Percentiles rank a stretch among this genome's conserved stretches.
Evolutionary conservation across 176 grass and related monocot genomes (phyloP).

Genomic region (Avena insularis): DNA sequence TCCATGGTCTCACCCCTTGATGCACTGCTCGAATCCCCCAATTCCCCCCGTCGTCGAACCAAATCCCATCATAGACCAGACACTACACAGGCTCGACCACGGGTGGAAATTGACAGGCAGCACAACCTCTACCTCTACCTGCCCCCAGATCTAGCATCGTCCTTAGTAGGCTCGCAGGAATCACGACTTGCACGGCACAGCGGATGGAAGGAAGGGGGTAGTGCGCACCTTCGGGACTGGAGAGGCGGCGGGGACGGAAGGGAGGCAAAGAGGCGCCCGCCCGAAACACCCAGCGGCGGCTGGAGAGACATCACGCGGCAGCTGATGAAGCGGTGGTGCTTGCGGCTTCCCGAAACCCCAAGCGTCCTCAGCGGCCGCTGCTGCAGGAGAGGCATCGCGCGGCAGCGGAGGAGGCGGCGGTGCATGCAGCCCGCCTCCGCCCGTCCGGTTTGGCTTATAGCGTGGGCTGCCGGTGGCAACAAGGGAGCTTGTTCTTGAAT

Average conservation of each 20-base stretch:
- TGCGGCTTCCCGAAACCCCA: neutral
- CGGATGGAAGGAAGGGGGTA: neutral
- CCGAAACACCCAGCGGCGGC: slow-evolving; percentile 21
- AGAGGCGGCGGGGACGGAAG: slow-evolving; percentile 51
- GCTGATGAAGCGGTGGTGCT: slow-evolving; percentile 34
- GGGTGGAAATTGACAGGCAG: neutral
- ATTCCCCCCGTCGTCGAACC: neutral
- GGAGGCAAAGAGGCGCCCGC: slow-evolving; percentile 51
- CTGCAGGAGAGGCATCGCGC: slow-evolving; percentile 39
- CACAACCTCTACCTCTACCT: neutral
- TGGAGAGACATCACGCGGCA: slow-evolving; percentile 23
- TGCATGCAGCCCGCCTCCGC: slow-evolving; percentile 23
- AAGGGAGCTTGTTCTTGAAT: slow-evolving; percentile 21
- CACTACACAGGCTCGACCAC: neutral
- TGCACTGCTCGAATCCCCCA: neutral
- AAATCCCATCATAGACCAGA: neutral
- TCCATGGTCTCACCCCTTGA: neutral
- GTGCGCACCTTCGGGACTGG: slow-evolving; percentile 56
- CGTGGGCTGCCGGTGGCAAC: slow-evolving; percentile 12
- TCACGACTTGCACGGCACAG: neutral
- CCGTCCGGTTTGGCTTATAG: slow-evolving; percentile 32
- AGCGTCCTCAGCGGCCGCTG: neutral
- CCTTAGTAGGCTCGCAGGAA: neutral
- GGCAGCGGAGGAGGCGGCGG: slow-evolving; percentile 28
- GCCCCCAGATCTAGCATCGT: neutral